These are phyloP conservation scores for Russula vinacea DNA, from an alignment of 768 basidiomycete species.

Conservation along the genomic window DNA sequence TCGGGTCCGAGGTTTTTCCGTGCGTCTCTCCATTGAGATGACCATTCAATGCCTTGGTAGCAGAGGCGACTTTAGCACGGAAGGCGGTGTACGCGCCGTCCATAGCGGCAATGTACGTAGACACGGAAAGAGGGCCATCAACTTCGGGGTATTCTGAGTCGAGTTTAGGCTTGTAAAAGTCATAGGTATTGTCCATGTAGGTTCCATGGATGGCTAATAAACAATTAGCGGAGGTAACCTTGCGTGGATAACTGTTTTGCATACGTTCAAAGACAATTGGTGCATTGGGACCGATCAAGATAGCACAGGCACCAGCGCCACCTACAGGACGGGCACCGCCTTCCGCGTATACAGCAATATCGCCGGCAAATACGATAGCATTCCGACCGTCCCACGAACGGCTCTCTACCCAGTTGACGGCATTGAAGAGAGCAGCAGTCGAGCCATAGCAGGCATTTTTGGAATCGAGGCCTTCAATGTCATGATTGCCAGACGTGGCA, in stretches of 20 bases:
- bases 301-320: constrained; percentile 92
- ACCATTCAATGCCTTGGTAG: constrained; percentile 37
- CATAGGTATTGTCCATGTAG: constrained; percentile 97
- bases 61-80: constrained; percentile 74
- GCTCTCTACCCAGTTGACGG: constrained; percentile 96
- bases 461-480: constrained; percentile 98
- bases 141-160: constrained; percentile 95
- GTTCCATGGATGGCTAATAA: constrained; percentile 84
- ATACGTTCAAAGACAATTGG: constrained; percentile 93
- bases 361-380: constrained; percentile 94
- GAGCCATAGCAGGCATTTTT: constrained; percentile 99
- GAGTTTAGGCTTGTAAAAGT: constrained; percentile 98
- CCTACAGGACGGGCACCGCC: constrained; percentile 93
- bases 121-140: constrained; percentile 94
- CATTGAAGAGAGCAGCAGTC: constrained; percentile 98
- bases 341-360: constrained; percentile 98
- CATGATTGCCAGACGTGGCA: constrained; percentile 84
- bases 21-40: constrained; percentile 38
- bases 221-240: constrained; percentile 10
- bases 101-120: constrained; percentile 90
- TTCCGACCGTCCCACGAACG: constrained; percentile 96
- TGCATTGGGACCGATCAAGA: constrained; percentile 94
- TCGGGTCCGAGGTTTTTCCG: constrained; percentile 41
- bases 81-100: constrained; percentile 85
- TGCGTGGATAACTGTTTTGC: constrained; percentile 36